These are phyloP conservation scores for Scenedesmus sp. DNA, from an alignment of 163 green algal species.

Conservation along the genomic window DNA sequence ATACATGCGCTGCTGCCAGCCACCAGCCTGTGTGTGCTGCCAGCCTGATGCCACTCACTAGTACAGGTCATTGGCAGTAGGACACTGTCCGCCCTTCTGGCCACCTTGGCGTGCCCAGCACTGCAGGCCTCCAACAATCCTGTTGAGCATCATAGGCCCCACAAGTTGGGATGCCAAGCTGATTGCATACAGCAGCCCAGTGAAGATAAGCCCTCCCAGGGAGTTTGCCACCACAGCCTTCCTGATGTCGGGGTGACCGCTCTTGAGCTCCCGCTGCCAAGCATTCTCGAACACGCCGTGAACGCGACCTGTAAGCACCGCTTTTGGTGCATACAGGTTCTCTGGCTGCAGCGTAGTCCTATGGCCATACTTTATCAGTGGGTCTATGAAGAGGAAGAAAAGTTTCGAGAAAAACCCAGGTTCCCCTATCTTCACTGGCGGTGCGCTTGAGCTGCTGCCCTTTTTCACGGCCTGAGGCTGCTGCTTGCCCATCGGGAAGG, in stretches of 20 bases:
- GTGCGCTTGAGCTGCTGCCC: neutral
- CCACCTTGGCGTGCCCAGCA: slow-evolving; percentile 39
- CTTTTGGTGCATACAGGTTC: slow-evolving; percentile 34
- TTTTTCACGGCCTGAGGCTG: neutral
- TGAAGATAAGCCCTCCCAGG: slow-evolving; percentile 34
- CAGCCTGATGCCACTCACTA: slow-evolving; percentile 37
- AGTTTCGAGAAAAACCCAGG: slow-evolving; percentile 8
- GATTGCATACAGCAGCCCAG: slow-evolving; percentile 48
- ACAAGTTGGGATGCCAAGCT: slow-evolving; percentile 41
- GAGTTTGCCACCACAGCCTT: slow-evolving; percentile 46
- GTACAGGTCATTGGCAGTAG: slow-evolving; percentile 45
- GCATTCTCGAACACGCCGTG: slow-evolving; percentile 51
- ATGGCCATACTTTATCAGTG: slow-evolving; percentile 48
- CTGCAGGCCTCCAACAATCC: slow-evolving; percentile 46
- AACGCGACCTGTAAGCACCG: slow-evolving; percentile 40
- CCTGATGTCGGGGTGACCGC: slow-evolving; percentile 46
- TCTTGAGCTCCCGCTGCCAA: slow-evolving; percentile 46
- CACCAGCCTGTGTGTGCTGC: neutral
- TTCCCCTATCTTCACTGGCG: neutral
- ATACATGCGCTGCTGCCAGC: slow-evolving; percentile 1
- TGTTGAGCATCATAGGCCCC: slow-evolving; percentile 52
- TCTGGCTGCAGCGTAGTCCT: slow-evolving; percentile 29
- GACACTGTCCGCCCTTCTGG: slow-evolving; percentile 18
- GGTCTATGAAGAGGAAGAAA: slow-evolving; percentile 53
- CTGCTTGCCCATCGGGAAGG: neutral